Evolutionary conservation across 2,329 filamentous ascomycete species (phyloP).

Genomic region (Fusarium sp.): DNA sequence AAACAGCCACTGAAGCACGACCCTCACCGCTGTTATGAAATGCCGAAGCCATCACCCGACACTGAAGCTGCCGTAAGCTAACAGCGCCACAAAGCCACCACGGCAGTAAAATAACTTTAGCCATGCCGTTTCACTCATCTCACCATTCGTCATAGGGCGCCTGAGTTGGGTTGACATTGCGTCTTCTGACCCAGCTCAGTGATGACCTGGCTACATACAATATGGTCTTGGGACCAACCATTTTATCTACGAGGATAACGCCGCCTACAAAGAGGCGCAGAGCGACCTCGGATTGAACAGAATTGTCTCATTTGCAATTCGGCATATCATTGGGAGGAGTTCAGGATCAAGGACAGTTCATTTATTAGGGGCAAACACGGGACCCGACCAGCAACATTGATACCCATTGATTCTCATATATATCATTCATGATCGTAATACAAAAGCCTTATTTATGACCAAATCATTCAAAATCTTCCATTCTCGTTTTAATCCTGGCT

Average conservation of each 20-base stretch:
- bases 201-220: too few relatives aligned
- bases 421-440: neutral
- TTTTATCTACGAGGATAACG: neutral
- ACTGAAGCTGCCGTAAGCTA: neutral
- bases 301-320: neutral
- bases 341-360: neutral
- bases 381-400: constrained; percentile 19
- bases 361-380: constrained; percentile 1
- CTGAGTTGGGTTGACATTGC: neutral
- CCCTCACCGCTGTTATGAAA: constrained; percentile 1
- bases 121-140: neutral
- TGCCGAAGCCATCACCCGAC: constrained; percentile 1
- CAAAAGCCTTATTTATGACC: neutral
- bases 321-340: constrained; percentile 18
- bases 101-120: neutral
- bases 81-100: neutral
- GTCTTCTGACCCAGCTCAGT: neutral
- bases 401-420: constrained; percentile 16
- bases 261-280: neutral
- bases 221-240: neutral
- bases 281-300: neutral
- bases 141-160: neutral
- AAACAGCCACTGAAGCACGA: neutral
- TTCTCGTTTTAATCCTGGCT: neutral
- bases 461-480: neutral